Base-by-base conservation (phyloP, 2,329 filamentous ascomycete species). In the Orbilia quercus region DNA sequence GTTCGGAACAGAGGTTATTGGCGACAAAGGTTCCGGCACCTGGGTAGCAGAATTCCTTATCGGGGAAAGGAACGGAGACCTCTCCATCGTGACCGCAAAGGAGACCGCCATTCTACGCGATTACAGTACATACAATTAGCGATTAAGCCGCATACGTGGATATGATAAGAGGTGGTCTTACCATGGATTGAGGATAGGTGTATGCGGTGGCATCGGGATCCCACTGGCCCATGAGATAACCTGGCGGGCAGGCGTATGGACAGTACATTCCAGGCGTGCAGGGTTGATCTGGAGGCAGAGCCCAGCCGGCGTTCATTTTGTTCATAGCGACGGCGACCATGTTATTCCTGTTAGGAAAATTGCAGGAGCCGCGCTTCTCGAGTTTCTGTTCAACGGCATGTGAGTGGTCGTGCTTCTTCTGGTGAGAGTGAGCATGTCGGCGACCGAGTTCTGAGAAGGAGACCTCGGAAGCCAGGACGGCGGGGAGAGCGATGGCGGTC, bases 211-310 rank as follows among this genome's bases (percentile, higher is more conserved):
- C 90, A 67, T 84, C 80, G 0, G 89, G 88, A 78, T 92, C 87
- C 91, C 91, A 93, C 80, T 94, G 91, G 75, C 88, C 86, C 84
- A 90, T 91, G 25, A 93, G 86, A 82, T 91, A 86, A 70, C 90
- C 90, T 0, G 90, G 80, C 70, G 88, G 89, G 80, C 91, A 93
- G 59, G 91, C 90, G 79, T 90, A 89, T 1, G 91, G 91, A 79
- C 91, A 93, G 81, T 89, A 92, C 76, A 80, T 85, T 69, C 87
- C 89, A 2, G 87, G 85, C 69, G 82, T 83, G 80, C 91, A 93
- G 60, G 85, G 80, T 79, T 90, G 86, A 80, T 93, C 88, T 2
- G 90, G 90, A 77, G 89, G 90, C 86, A 93, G 88, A 44, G 90
- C 91, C 88, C 90, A 94, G 74, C 91, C 91, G 54, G 84, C 89